Base-by-base conservation (phyloP, 352 stramenopile species). In the Phytopythium chamaehyphon region DNA sequence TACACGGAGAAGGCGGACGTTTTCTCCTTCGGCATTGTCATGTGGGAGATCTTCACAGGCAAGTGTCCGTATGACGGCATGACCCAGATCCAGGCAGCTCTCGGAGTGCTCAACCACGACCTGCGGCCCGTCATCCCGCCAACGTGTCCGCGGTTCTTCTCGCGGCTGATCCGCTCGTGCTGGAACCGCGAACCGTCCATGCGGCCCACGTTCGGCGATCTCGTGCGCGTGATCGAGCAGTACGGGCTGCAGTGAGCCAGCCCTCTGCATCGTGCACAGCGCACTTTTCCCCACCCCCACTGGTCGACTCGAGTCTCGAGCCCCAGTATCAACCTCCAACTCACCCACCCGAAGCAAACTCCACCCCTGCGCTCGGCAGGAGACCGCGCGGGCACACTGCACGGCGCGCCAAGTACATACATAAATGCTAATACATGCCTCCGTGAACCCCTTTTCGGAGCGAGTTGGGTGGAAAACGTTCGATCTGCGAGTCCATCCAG, bases 1-100 rank as follows among this genome's bases (percentile, higher is more conserved):
- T 97, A 97, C 73, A 96, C 88, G 18, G 90, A 97, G 57, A 97
- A 97, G 58, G 89, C 88, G 3, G 89, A 98, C 56, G 90, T 98
- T 45, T 98, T 93, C 57, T 96, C 85, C 40, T 96, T 97, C 60
- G 90, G 75, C 35, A 96, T 98, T 40, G 93, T 98, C 21, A 73
- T 98, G 50, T 98, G 90, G 90, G 90, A 98, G 58, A 96, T 97
- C 44, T 95, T 95, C 62, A 90, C 87, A 26, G 70, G 83, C n/a
- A 65, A 72, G 33, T 95, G 90, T 48, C 91, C 91, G 28, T 96
- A 96, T 57, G 83, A 95, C 42, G 85, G 83, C 40, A 93, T 96
- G 86, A 84, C 80, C 26, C 87, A 93, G 56, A 95, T 97, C 46
- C 80, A 95, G 24, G 71, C 75, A 24, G 86, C 82, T 15, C 67